phyloP scores from a whole-genome alignment of 257 asterid species.

The Vinca minor region DNA sequence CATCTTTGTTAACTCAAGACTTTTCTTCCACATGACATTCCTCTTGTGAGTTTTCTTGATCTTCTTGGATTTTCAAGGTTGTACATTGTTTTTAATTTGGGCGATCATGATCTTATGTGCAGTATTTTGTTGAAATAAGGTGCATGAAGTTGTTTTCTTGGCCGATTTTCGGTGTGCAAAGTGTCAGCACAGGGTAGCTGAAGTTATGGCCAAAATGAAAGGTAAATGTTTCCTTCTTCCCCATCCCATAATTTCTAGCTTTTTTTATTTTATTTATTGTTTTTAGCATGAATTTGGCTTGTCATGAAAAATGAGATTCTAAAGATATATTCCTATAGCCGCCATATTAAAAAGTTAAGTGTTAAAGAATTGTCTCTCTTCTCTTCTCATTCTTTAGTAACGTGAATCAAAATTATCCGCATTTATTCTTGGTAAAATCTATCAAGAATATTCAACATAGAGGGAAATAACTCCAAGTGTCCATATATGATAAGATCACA shows the following conservation, averaged over 20 bases:
- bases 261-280: no score
- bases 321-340: no score
- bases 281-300: no score
- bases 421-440: no score
- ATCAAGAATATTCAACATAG: no score
- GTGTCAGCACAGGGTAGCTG: slow-evolving; percentile 74
- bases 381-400: no score
- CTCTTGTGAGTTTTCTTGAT: slow-evolving; percentile 11
- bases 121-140: slow-evolving; percentile 27
- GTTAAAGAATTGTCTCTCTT: no score
- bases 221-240: slow-evolving; percentile 26
- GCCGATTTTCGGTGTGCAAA: slow-evolving; percentile 70
- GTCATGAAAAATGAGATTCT: no score
- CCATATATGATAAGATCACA: no score
- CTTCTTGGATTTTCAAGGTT: background rate
- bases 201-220: slow-evolving; percentile 63
- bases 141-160: slow-evolving; percentile 76
- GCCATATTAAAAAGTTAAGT: no score
- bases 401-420: no score
- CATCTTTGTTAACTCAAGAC: slow-evolving; percentile 18
- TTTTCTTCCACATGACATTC: slow-evolving; percentile 14
- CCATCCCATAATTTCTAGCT: background rate
- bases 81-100: slow-evolving; percentile 2
- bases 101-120: slow-evolving; percentile 4
- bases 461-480: no score